Evolutionary conservation across 768 basidiomycete genomes (phyloP).

Genomic region (Boletus reticulatus): DNA sequence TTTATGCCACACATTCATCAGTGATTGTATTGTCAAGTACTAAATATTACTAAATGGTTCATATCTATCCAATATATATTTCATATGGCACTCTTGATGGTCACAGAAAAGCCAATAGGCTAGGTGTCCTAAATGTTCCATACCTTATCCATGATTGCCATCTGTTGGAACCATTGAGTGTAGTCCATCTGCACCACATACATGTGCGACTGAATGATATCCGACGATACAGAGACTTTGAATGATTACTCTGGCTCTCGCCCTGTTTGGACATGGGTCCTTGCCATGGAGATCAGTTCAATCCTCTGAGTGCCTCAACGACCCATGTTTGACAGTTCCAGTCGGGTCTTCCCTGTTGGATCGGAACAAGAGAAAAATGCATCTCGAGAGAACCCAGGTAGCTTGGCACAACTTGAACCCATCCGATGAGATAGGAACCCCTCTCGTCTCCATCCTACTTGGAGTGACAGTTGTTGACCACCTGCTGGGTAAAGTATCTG

Average conservation of each 20-base stretch:
- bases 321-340: conserved; percentile 25
- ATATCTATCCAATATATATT: no score
- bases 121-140: conserved; percentile 17
- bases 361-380: conserved; percentile 10
- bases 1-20: no score
- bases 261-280: no score
- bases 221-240: no score
- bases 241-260: no score
- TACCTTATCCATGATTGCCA: conserved; percentile 13
- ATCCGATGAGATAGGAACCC: conserved; percentile 12
- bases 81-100: background rate
- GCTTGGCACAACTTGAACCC: conserved; percentile 3
- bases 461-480: conserved; percentile 12
- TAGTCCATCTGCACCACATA: conserved; percentile 18
- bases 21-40: no score
- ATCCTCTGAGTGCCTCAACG: conserved; percentile 12
- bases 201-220: conserved; percentile 9
- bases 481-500: conserved; percentile 14
- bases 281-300: no score
- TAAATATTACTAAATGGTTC: no score
- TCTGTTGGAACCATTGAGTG: conserved; percentile 7
- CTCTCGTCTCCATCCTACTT: conserved; percentile 13
- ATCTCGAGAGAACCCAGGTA: conserved; percentile 4
- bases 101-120: no score
- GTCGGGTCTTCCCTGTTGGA: conserved; percentile 7